phyloP scores from a whole-genome alignment of 192 early-diverging fungal genomes.

The Coemansia sp. region DNA sequence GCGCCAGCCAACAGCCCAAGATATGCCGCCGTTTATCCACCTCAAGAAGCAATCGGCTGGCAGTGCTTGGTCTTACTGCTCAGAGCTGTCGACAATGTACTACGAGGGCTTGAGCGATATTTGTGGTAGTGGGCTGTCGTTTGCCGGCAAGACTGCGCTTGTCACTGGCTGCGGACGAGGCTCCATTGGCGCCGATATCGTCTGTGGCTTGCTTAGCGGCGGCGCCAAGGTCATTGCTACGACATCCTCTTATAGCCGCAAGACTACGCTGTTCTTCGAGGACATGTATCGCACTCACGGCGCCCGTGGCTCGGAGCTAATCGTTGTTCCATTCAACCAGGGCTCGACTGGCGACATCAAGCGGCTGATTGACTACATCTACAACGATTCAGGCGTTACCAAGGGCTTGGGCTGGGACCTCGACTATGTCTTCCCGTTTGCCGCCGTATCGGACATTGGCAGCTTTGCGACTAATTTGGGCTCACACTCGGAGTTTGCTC shows the following conservation, averaged over 20 bases:
- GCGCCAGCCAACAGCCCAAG: conserved; percentile 57
- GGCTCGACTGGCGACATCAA: conserved; percentile 81
- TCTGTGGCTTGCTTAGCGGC: conserved; percentile 84
- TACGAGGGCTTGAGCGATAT: conserved; percentile 72
- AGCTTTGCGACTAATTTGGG: conserved; percentile 85
- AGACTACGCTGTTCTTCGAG: conserved; percentile 83
- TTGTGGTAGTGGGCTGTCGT: conserved; percentile 78
- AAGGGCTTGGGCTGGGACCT: conserved; percentile 89
- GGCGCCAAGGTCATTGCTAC: conserved; percentile 90
- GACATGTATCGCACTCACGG: conserved; percentile 86
- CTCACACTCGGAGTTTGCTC: conserved; percentile 87
- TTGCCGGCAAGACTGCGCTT: conserved; percentile 79
- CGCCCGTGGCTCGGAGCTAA: conserved; percentile 80
- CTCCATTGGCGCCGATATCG: conserved; percentile 88
- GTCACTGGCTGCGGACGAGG: conserved; percentile 89
- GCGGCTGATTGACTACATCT: conserved; percentile 85
- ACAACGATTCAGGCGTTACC: conserved; percentile 58
- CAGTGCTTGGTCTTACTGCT: conserved; percentile 67
- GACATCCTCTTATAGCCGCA: conserved; percentile 82
- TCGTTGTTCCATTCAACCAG: conserved; percentile 95
- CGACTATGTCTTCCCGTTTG: conserved; percentile 94
- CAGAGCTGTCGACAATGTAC: conserved; percentile 71
- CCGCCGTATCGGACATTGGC: conserved; percentile 89
- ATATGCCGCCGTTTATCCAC: conserved; percentile 33
- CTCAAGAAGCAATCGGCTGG: not conserved